These are phyloP conservation scores for Stipa capillata DNA, from an alignment of 176 grass and related monocot genomes.

Conservation along the genomic window DNA sequence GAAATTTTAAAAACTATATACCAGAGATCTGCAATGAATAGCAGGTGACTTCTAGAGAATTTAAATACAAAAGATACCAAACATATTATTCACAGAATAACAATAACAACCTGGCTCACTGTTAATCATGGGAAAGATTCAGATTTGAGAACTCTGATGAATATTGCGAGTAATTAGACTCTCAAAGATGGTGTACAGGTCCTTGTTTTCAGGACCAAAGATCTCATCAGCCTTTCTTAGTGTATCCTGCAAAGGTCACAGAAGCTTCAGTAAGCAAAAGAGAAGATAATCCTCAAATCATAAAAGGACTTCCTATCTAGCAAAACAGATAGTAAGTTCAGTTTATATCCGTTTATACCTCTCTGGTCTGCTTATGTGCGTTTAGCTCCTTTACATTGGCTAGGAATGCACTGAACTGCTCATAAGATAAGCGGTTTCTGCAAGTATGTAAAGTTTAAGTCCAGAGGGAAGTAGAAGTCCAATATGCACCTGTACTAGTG, in stretches of 20 bases:
- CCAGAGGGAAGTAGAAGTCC: not conserved
- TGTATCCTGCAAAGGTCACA: slow-evolving; percentile 62
- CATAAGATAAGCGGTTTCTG: slow-evolving; percentile 91
- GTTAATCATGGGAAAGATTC: not conserved
- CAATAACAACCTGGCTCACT: slow-evolving; percentile 1
- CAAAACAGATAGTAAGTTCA: not conserved
- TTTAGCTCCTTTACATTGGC: slow-evolving; percentile 96
- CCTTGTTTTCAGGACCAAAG: slow-evolving; percentile 82
- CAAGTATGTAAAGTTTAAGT: slow-evolving; percentile 11
- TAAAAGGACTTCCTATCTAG: not conserved
- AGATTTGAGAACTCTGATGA: slow-evolving; percentile 18
- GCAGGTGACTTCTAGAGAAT: not conserved
- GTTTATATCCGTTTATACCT: slow-evolving; percentile 43
- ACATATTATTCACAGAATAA: slow-evolving; percentile 13
- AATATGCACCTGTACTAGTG: not conserved
- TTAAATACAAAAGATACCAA: slow-evolving; percentile 7
- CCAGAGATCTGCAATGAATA: slow-evolving; percentile 4
- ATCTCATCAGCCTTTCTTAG: slow-evolving; percentile 83
- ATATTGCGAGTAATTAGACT: slow-evolving; percentile 79
- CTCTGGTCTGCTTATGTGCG: slow-evolving; percentile 80
- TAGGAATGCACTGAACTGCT: slow-evolving; percentile 95
- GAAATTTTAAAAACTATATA: slow-evolving; percentile 16
- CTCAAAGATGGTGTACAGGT: slow-evolving; percentile 86
- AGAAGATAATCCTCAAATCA: not conserved
- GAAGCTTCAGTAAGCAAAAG: slow-evolving; percentile 3